Evolutionary conservation across 495 filamentous ascomycete genomes (phyloP).

Genomic region (Polyplosphaeria fusca): DNA sequence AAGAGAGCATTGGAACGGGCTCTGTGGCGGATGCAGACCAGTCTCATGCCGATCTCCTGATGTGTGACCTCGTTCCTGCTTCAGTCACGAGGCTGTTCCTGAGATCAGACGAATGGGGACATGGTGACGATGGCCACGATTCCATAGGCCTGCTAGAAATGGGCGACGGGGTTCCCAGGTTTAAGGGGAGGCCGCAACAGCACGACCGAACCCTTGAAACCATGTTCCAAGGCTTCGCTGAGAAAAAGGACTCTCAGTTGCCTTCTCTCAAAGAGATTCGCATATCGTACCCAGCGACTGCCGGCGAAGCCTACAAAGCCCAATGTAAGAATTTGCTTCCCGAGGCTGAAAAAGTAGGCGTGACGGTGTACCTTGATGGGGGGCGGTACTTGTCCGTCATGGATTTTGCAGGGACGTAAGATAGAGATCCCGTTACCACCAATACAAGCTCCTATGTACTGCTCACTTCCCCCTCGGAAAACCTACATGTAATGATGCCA

Average conservation of each 20-base stretch:
- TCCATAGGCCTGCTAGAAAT: conserved; percentile 8
- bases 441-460: too few relatives aligned
- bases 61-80: conserved; percentile 17
- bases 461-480: too few relatives aligned
- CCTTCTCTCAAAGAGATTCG: conserved; percentile 24
- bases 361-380: conserved; percentile 15
- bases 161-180: conserved; percentile 14
- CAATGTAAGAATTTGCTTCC: conserved; percentile 19
- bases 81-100: conserved; percentile 24
- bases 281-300: not conserved
- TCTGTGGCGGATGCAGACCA: conserved; percentile 18
- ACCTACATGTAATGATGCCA: too few relatives aligned
- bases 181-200: conserved; percentile 18
- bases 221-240: conserved; percentile 21
- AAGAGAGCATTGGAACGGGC: conserved; percentile 19
- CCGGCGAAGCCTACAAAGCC: conserved; percentile 15
- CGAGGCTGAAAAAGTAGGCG: conserved; percentile 19
- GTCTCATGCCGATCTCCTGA: conserved; percentile 20
- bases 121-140: conserved; percentile 8
- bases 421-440: too few relatives aligned
- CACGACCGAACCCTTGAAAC: conserved; percentile 19
- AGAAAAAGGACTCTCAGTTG: conserved; percentile 19
- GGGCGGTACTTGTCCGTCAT: conserved; percentile 1
- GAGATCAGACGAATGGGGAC: conserved; percentile 13
- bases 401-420: conserved; percentile 9